Percentiles rank a stretch among this genome's conserved stretches.
phyloP scores from a whole-genome alignment of 2,329 filamentous ascomycete genomes.

The Fusarium irregulare region DNA sequence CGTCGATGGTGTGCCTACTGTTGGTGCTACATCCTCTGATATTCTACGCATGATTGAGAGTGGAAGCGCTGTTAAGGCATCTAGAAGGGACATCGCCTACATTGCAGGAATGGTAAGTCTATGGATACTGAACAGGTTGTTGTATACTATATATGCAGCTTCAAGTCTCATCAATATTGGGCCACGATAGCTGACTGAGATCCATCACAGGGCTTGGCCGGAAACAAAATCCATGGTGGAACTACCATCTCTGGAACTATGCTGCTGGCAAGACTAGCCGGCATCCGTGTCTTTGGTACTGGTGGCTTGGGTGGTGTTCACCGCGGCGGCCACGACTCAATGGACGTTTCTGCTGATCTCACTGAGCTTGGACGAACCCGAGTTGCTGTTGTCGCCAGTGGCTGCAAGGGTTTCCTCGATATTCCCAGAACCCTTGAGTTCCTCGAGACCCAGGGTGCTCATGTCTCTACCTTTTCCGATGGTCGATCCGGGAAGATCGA shows the following conservation, averaged over 20 bases:
- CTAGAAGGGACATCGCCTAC: constrained; percentile 86
- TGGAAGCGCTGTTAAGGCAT: constrained; percentile 82
- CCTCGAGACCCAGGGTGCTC: constrained; percentile 77
- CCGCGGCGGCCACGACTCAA: constrained; percentile 82
- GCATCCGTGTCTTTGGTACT: constrained; percentile 93
- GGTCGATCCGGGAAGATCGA: constrained; percentile 78
- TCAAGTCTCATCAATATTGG: neutral
- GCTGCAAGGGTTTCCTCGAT: constrained; percentile 96
- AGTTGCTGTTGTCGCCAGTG: constrained; percentile 88
- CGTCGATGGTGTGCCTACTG: constrained; percentile 81
- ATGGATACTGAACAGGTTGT: neutral
- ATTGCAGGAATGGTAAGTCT: constrained; percentile 77
- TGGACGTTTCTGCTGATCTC: constrained; percentile 96
- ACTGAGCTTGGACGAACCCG: constrained; percentile 92
- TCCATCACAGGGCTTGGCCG: constrained; percentile 33
- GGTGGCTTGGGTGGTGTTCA: constrained; percentile 96
- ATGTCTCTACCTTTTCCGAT: constrained; percentile 90
- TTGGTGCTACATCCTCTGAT: constrained; percentile 80
- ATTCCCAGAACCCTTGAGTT: constrained; percentile 88
- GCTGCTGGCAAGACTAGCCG: constrained; percentile 85
- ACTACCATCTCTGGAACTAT: constrained; percentile 96
- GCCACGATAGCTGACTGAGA: constrained; percentile 17
- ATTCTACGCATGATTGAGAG: constrained; percentile 76
- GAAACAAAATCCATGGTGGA: constrained; percentile 81
- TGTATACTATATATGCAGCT: neutral